Evolutionary conservation across 768 basidiomycete species (phyloP).

Genomic region (Tulasnella sp.): DNA sequence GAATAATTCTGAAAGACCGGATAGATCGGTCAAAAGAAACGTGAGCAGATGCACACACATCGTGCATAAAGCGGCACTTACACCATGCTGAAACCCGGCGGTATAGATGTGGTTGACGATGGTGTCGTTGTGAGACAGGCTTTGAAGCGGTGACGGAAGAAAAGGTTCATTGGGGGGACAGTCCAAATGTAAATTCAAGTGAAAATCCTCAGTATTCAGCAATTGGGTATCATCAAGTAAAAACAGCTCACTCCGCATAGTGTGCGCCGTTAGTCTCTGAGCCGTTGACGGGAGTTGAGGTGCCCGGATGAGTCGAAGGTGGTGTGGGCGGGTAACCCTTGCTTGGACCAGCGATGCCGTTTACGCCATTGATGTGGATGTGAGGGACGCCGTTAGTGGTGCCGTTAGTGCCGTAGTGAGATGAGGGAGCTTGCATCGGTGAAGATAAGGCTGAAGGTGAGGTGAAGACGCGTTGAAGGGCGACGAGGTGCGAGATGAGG

Average conservation of each 20-base stretch:
- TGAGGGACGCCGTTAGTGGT: not conserved
- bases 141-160: slow-evolving; percentile 5
- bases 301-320: slow-evolving; percentile 46
- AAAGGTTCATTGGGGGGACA: not conserved
- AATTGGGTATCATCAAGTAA: not conserved
- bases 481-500: not conserved
- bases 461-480: not conserved
- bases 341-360: slow-evolving; percentile 16
- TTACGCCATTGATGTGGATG: slow-evolving; percentile 1
- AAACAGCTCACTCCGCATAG: not conserved
- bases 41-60: slow-evolving; percentile 4
- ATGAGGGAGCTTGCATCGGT: not conserved
- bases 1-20: slow-evolving; percentile 53
- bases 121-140: slow-evolving; percentile 56
- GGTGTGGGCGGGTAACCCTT: slow-evolving; percentile 38
- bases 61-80: slow-evolving; percentile 32
- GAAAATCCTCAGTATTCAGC: not conserved
- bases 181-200: slow-evolving; percentile 12
- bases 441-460: not conserved
- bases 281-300: slow-evolving; percentile 30
- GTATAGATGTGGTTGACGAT: slow-evolving; percentile 71
- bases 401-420: not conserved
- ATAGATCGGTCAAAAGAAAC: not conserved
- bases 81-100: slow-evolving; percentile 70
- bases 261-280: slow-evolving; percentile 1